Percentiles rank a stretch among this genome's conserved stretches.
Conservation (phyloP, 2,329 filamentous ascomycete species). For the Fusarium transvaalense region DNA sequence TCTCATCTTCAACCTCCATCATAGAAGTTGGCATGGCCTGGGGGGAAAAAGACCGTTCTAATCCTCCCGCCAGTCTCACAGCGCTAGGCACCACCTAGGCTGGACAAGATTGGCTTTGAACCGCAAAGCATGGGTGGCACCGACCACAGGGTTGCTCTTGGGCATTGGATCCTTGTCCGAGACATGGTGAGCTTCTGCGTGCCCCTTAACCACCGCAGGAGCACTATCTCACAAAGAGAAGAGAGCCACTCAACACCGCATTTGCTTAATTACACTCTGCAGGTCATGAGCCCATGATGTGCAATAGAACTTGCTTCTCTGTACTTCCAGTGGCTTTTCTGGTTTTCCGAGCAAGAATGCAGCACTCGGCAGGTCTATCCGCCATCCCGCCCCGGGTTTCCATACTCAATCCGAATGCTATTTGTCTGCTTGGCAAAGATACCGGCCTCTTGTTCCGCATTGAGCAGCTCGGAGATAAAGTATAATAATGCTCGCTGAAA, state of each 20-base stretch:
- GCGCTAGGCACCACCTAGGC: conserved; percentile 34
- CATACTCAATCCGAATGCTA: conserved; percentile 2
- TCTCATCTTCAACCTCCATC: background rate
- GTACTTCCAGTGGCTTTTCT: background rate
- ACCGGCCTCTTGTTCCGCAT: conserved; percentile 13
- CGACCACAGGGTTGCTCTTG: conserved; percentile 46
- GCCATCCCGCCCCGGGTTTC: conserved; percentile 4
- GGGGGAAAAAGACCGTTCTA: conserved; percentile 11
- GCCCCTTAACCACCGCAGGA: conserved; percentile 49
- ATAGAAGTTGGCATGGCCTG: conserved; percentile 2
- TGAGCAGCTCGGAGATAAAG: conserved; percentile 17
- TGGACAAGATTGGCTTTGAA: conserved; percentile 24
- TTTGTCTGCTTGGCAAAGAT: conserved; percentile 12
- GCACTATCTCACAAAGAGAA: conserved; percentile 31
- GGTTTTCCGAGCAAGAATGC: background rate
- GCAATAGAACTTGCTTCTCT: conserved; percentile 23
- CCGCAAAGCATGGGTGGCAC: conserved; percentile 45
- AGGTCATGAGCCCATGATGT: conserved; percentile 22
- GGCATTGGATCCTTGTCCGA: conserved; percentile 41
- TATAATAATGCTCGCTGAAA: background rate
- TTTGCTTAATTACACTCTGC: conserved; percentile 45
- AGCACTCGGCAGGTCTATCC: conserved; percentile 20
- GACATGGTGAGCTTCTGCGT: conserved; percentile 48
- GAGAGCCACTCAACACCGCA: conserved; percentile 30
- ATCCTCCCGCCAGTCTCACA: conserved; percentile 41